Evolutionary conservation across 2,329 filamentous ascomycete genomes (phyloP), one percentile per base, ranked within the genome.

Genomic region (Sphaerulina populicola): DNA sequence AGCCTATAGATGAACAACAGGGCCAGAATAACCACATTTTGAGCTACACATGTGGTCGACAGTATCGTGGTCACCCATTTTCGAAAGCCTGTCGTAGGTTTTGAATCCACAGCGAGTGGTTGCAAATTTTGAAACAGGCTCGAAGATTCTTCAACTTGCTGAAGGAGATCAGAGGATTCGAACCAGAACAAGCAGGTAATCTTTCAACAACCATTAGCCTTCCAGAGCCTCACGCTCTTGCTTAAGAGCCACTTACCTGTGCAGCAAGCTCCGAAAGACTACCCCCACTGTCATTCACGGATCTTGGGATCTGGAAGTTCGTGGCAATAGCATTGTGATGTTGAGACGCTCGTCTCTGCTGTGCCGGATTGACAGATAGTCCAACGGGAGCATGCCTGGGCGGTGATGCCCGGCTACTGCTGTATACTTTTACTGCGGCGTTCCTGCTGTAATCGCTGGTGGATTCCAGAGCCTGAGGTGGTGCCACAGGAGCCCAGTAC

Each of bases 101-200:
- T 78, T 8, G 90, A 88, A 59, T 93, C 82, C 14, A 78, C 69
- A 9, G 82, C 79, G 7, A 96, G 74, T 30, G 78, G 72, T 35
- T 70, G 69, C 5, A 80, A 71, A 18, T 57, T 57, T 11, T 46
- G 53, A 5, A 59, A 42, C 2, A 54, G 48, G 8, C 54, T 56
- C 1, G 59, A 36, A 11, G 62, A 60, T 8, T 82, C 79, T 65
- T 90, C 85, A 35, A 90, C 87, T 51, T 80, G 77, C 60, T 85
- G 80, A 12, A 97, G 73, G 18, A 85, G 85, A n/a, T 85, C 78
- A 39, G 86, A 85, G 12, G 85, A 86, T 69, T 97, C 90, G 66
- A 97, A 97, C 91, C 93, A 97, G 72, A 97, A 96, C 11, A 98
- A 77, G 65, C 91, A 96, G 10, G 91, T 94, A 69, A 97, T 87